A percentile compares a stretch with the other conserved stretches of the same genome.
Conservation (phyloP, 2,329 filamentous ascomycete genomes). For the Exophiala sp. region DNA sequence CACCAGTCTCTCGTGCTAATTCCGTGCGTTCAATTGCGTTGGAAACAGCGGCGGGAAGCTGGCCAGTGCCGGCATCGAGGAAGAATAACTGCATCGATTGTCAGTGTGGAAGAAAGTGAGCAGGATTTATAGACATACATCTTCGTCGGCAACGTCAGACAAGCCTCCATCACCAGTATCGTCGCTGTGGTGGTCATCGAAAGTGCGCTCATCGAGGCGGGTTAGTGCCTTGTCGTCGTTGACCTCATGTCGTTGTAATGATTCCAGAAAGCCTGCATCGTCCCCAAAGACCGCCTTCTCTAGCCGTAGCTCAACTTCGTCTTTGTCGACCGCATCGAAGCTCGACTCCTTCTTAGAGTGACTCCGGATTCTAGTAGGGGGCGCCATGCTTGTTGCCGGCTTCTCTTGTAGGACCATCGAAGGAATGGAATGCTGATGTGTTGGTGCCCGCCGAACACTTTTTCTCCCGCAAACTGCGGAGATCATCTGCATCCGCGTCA, state of each 20-base stretch:
- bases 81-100: slow-evolving; percentile 60
- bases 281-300: slow-evolving; percentile 87
- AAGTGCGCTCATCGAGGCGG: slow-evolving; percentile 26
- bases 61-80: slow-evolving; percentile 61
- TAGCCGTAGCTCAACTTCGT: slow-evolving; percentile 75
- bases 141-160: slow-evolving; percentile 66
- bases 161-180: slow-evolving; percentile 47
- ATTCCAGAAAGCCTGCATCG: slow-evolving; percentile 70
- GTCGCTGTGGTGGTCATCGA: slow-evolving; percentile 29
- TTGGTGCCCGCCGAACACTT: background rate
- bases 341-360: background rate
- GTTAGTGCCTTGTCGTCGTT: slow-evolving; percentile 36
- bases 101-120: slow-evolving; percentile 3
- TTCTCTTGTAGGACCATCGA: background rate
- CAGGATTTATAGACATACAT: slow-evolving; percentile 44
- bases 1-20: slow-evolving; percentile 33
- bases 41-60: slow-evolving; percentile 30
- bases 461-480: slow-evolving; percentile 1
- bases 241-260: slow-evolving; percentile 56
- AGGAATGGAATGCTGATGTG: background rate
- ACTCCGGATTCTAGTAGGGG: background rate
- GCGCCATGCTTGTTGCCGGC: slow-evolving; percentile 1
- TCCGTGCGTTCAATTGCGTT: slow-evolving; percentile 34
- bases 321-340: slow-evolving; percentile 54
- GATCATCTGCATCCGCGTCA: background rate